These are phyloP conservation scores for Pholiota conissans DNA, from an alignment of 768 basidiomycete species.

Conservation along the genomic window DNA sequence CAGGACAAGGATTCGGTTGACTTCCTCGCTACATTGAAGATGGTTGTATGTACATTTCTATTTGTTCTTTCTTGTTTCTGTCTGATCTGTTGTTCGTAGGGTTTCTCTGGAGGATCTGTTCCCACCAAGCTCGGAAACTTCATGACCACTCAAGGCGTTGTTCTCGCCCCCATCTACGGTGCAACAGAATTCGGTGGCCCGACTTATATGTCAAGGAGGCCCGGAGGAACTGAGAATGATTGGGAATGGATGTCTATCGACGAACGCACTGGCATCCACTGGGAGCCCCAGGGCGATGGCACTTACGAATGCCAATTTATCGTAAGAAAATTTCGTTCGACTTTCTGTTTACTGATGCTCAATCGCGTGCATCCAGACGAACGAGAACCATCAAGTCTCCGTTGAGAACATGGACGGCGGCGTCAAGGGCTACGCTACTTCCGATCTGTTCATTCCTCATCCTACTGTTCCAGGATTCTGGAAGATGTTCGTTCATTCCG, in stretches of 20 bases:
- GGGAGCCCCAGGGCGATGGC: constrained; percentile 34
- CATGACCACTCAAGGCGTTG: constrained; percentile 34
- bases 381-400: constrained; percentile 30
- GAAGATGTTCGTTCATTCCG: constrained; percentile 34
- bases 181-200: constrained; percentile 33
- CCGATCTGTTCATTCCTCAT: constrained; percentile 43
- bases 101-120: constrained; percentile 36
- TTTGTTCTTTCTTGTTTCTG: background rate
- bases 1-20: constrained; percentile 25
- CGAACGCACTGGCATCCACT: constrained; percentile 20
- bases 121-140: constrained; percentile 33
- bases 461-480: constrained; percentile 41
- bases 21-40: constrained; percentile 22
- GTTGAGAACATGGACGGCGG: constrained; percentile 37
- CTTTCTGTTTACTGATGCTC: background rate
- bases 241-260: constrained; percentile 33
- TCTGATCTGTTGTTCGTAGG: background rate
- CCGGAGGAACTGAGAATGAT: constrained; percentile 17
- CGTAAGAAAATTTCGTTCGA: constrained; percentile 20
- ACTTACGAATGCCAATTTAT: constrained; percentile 38
- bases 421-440: constrained; percentile 40
- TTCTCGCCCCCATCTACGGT: constrained; percentile 22
- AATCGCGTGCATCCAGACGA: constrained; percentile 21
- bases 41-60: constrained; percentile 6
- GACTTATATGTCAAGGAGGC: constrained; percentile 13